phyloP scores from a whole-genome alignment of 129 eudicot genomes.

The Chrysanthemum makinoi region DNA sequence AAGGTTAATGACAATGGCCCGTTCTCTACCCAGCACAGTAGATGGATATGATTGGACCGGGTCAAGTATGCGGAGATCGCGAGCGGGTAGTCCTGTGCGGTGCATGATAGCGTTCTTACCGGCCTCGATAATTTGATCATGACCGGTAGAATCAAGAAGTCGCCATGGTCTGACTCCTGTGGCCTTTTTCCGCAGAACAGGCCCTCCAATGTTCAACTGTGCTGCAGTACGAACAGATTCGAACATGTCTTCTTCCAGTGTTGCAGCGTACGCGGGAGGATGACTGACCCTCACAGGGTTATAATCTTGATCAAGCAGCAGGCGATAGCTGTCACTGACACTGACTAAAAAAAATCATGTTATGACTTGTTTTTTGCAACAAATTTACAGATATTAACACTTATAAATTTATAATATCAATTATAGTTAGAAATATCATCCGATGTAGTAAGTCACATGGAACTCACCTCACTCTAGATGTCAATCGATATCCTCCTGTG shows the following conservation, averaged over 20 bases:
- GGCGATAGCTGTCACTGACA: no score
- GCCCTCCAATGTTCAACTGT: conserved; percentile 18
- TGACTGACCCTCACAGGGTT: conserved; percentile 11
- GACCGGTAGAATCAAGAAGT: conserved; percentile 1
- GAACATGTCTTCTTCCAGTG: conserved; percentile 27
- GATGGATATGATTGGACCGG: neutral
- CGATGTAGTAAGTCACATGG: no score
- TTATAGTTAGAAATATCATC: no score
- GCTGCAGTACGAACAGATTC: conserved; percentile 20
- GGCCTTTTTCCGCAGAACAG: conserved; percentile 50
- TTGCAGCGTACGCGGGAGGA: conserved; percentile 26
- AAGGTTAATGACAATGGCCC: neutral
- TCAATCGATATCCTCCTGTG: no score
- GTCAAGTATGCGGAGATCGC: conserved; percentile 4
- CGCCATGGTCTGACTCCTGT: conserved; percentile 33
- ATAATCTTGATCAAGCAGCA: no score
- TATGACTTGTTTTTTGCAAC: no score
- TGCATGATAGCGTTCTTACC: neutral
- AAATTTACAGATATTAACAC: no score
- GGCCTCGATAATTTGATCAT: neutral
- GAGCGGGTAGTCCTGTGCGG: neutral
- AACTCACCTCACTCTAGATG: no score
- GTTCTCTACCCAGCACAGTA: neutral
- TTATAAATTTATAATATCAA: no score
- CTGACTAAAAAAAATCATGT: no score